Evolutionary conservation across 2,329 filamentous ascomycete genomes (phyloP).

Genomic region (Sarocladium brachiariae): DNA sequence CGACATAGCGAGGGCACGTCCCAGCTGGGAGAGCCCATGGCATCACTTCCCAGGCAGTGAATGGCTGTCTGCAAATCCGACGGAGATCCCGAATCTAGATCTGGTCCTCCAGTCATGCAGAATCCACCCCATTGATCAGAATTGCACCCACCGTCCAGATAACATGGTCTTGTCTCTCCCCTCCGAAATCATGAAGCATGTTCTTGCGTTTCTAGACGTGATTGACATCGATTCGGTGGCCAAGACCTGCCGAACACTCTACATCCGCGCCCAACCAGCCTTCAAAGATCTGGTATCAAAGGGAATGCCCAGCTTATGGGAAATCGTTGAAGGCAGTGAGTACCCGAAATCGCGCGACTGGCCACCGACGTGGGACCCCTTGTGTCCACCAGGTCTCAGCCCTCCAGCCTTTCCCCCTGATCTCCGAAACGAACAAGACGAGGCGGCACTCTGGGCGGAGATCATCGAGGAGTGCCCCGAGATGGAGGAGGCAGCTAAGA

Average conservation of each 20-base stretch:
- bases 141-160: neutral
- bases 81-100: neutral
- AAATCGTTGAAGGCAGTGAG: neutral
- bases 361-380: slow-evolving; percentile 3
- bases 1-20: neutral
- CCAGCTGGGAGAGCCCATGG: neutral
- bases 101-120: neutral
- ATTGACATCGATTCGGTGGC: neutral
- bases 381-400: neutral
- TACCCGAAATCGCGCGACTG: slow-evolving; percentile 3
- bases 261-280: neutral
- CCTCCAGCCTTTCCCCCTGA: neutral
- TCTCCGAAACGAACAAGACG: neutral
- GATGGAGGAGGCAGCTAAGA: neutral
- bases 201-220: neutral
- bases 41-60: neutral
- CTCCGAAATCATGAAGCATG: neutral
- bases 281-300: neutral
- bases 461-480: neutral
- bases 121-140: neutral
- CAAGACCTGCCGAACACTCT: neutral
- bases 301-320: slow-evolving; percentile 2
- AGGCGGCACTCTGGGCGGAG: neutral
- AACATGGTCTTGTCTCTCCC: neutral
- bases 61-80: slow-evolving; percentile 4